phyloP scores from a whole-genome alignment of 2,329 filamentous ascomycete genomes.

The Bipolaris oryzae region DNA sequence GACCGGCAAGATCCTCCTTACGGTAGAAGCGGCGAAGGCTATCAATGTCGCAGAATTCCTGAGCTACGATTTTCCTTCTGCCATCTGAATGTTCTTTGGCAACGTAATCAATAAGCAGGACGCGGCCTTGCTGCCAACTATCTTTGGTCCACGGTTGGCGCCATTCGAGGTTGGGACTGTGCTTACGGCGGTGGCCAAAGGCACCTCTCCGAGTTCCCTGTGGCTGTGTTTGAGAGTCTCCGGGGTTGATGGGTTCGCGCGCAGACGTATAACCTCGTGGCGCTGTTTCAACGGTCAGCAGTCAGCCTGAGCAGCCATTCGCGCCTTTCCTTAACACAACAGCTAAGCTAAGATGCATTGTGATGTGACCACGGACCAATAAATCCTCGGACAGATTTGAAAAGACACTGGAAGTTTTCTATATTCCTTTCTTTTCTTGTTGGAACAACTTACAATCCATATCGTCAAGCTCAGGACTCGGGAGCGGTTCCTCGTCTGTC shows the following conservation, averaged over 20 bases:
- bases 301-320: neutral
- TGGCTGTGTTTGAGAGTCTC: slow-evolving; percentile 15
- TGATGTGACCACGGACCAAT: neutral
- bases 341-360: neutral
- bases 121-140: slow-evolving; percentile 52
- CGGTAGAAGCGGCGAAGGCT: slow-evolving; percentile 54
- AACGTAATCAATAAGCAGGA: slow-evolving; percentile 60
- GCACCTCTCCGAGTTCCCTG: slow-evolving; percentile 28
- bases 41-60: slow-evolving; percentile 56
- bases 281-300: slow-evolving; percentile 17
- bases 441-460: slow-evolving; percentile 17
- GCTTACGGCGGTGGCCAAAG: slow-evolving; percentile 38
- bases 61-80: slow-evolving; percentile 54
- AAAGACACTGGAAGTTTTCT: neutral
- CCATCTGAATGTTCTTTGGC: slow-evolving; percentile 47
- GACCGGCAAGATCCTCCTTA: slow-evolving; percentile 42
- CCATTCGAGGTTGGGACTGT: slow-evolving; percentile 48
- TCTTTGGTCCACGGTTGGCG: slow-evolving; percentile 45
- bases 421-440: neutral
- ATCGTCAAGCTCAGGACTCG: slow-evolving; percentile 28
- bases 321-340: neutral
- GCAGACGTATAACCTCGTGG: slow-evolving; percentile 26
- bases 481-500: slow-evolving; percentile 27
- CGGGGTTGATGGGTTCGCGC: slow-evolving; percentile 15
- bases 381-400: neutral